Evolutionary conservation across 306 rosid species (phyloP).

Genomic region (Lathyrus tuberosus): DNA sequence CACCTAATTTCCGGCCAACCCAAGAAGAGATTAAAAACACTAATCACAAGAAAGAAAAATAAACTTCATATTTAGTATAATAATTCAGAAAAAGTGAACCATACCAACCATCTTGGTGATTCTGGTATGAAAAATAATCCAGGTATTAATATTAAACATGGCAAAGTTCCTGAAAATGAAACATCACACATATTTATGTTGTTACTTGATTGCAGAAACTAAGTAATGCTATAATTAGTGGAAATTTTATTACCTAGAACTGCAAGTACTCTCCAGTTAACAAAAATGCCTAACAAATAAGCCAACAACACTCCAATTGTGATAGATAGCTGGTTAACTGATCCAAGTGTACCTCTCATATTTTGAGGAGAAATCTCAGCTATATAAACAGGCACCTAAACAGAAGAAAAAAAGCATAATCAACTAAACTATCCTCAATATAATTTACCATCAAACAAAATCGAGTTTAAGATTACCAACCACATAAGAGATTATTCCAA

Average conservation of each 20-base stretch:
- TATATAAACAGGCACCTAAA: too few relatives aligned
- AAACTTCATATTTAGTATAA: constrained; percentile 10
- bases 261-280: constrained; percentile 83
- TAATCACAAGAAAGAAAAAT: neutral
- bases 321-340: too few relatives aligned
- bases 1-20: constrained; percentile 51
- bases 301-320: too few relatives aligned
- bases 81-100: constrained; percentile 35
- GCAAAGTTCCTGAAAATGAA: constrained; percentile 69
- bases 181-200: neutral
- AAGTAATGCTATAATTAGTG: neutral
- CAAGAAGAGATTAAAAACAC: constrained; percentile 4
- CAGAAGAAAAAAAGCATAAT: too few relatives aligned
- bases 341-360: too few relatives aligned
- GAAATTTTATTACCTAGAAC: constrained; percentile 60
- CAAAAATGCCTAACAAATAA: constrained; percentile 76
- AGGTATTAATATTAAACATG: constrained; percentile 73
- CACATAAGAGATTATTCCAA: constrained; percentile 92
- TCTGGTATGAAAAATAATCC: constrained; percentile 88
- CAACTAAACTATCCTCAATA: too few relatives aligned
- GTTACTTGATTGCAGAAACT: neutral
- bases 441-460: too few relatives aligned
- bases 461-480: neutral
- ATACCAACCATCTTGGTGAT: constrained; percentile 94
- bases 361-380: too few relatives aligned